These are phyloP conservation scores for Neckera pumila DNA, from an alignment of 225 moss, liverwort and hornwort genomes.

Conservation along the genomic window DNA sequence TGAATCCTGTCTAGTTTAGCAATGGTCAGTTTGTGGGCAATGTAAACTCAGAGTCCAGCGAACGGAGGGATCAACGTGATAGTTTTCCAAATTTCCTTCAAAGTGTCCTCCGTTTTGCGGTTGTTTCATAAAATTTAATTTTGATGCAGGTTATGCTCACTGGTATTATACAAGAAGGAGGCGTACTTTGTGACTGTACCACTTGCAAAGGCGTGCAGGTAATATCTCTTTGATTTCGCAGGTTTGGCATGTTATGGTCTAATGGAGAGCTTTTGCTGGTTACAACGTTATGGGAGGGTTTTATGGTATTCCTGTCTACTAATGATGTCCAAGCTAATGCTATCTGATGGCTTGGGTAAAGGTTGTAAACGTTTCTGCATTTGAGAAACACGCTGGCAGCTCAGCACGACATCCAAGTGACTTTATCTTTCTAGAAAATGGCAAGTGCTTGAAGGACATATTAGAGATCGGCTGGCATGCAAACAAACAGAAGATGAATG, in stretches of 20 bases:
- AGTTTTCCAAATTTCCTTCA: not conserved
- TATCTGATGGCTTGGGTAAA: conserved; percentile 18
- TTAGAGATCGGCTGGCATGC: conserved; percentile 80
- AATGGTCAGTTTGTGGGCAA: not conserved
- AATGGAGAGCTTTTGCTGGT: not conserved
- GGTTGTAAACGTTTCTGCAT: conserved; percentile 87
- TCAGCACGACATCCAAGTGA: conserved; percentile 88
- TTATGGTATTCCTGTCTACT: not conserved
- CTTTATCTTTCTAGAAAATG: conserved; percentile 79
- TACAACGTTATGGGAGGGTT: not conserved
- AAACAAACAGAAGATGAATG: conserved; percentile 39
- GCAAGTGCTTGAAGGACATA: conserved; percentile 76
- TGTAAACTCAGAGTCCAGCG: not conserved
- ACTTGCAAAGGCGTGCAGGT: conserved; percentile 64
- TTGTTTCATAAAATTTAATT: not conserved
- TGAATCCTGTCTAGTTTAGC: not conserved
- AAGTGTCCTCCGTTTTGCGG: not conserved
- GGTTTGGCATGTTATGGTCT: too few species aligned
- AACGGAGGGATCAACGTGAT: not conserved
- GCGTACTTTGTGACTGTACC: conserved; percentile 65
- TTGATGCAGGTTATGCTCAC: conserved; percentile 60
- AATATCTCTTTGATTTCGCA: not conserved
- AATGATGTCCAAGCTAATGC: not conserved
- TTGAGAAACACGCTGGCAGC: conserved; percentile 93
- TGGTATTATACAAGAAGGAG: conserved; percentile 51